These are phyloP conservation scores for Citrullus mucosospermus DNA, from an alignment of 306 rosid genomes.

Conservation along the genomic window DNA sequence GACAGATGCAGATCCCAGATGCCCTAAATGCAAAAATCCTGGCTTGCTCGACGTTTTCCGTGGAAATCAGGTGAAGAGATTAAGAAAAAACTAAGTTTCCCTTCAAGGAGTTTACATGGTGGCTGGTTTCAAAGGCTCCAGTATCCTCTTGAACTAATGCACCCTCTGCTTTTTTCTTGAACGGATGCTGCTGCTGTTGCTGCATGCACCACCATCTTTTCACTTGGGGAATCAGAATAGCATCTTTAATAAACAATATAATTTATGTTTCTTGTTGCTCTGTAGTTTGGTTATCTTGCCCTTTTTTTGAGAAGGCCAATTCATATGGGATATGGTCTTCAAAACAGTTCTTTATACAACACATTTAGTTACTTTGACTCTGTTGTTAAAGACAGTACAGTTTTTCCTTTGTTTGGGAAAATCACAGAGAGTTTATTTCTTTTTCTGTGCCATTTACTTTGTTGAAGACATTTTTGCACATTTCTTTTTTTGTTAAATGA, in stretches of 20 bases:
- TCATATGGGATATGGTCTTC: background rate
- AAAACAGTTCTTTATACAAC: background rate
- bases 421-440: background rate
- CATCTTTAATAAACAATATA: background rate
- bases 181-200: background rate
- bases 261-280: background rate
- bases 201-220: background rate
- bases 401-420: background rate
- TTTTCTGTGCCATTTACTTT: background rate
- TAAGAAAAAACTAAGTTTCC: background rate
- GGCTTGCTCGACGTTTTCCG: slow-evolving; percentile 2
- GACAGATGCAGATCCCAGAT: slow-evolving; percentile 3
- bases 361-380: background rate
- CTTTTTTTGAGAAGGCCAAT: background rate
- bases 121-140: background rate
- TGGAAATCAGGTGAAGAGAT: background rate
- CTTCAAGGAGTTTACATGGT: background rate
- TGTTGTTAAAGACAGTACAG: background rate
- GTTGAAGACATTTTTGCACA: background rate
- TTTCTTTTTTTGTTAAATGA: background rate
- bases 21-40: slow-evolving; percentile 11
- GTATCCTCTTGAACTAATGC: background rate
- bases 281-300: background rate
- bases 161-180: background rate
- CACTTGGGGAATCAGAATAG: background rate